A percentile compares a stretch with the other conserved stretches of the same genome.
phyloP scores from a whole-genome alignment of 106 monocot genomes.

The Hemerocallis citrina region DNA sequence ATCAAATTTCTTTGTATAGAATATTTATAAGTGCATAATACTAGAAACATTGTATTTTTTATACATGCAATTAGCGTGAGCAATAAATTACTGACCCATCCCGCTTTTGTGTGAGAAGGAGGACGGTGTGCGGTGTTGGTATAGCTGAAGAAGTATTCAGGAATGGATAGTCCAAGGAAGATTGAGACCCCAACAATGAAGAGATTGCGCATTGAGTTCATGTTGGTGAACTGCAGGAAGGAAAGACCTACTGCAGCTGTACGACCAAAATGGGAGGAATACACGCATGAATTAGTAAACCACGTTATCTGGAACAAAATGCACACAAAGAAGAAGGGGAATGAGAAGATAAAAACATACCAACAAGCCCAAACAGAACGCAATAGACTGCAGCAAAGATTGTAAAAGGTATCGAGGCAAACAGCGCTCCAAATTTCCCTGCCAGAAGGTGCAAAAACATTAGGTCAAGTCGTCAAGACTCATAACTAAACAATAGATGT shows the following conservation, averaged over 20 bases:
- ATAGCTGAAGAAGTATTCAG: slow-evolving; percentile 80
- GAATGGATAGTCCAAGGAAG: slow-evolving; percentile 87
- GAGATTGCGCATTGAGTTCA: slow-evolving; percentile 99
- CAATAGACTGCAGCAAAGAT: slow-evolving; percentile 92
- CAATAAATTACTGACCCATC: slow-evolving; percentile 59
- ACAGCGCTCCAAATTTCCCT: slow-evolving; percentile 97
- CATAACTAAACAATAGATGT: background rate
- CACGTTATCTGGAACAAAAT: background rate
- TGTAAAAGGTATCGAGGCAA: slow-evolving; percentile 94
- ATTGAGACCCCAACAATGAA: slow-evolving; percentile 84
- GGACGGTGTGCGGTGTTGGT: slow-evolving; percentile 33
- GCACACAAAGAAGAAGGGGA: background rate
- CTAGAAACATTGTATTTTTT: too few relatives aligned
- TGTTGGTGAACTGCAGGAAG: slow-evolving; percentile 99
- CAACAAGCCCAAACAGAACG: slow-evolving; percentile 83
- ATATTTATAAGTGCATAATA: too few relatives aligned
- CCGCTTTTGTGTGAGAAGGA: slow-evolving; percentile 76
- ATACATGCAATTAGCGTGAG: too few relatives aligned
- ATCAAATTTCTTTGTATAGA: too few relatives aligned
- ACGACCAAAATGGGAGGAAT: background rate
- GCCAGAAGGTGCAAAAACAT: background rate
- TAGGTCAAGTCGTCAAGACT: background rate
- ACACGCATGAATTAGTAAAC: too few relatives aligned
- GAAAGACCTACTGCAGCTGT: slow-evolving; percentile 94
- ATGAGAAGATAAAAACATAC: slow-evolving; percentile 31